Evolutionary conservation across 1,284 basidiomycete genomes (phyloP).

Genomic region (Sutorius eximius): DNA sequence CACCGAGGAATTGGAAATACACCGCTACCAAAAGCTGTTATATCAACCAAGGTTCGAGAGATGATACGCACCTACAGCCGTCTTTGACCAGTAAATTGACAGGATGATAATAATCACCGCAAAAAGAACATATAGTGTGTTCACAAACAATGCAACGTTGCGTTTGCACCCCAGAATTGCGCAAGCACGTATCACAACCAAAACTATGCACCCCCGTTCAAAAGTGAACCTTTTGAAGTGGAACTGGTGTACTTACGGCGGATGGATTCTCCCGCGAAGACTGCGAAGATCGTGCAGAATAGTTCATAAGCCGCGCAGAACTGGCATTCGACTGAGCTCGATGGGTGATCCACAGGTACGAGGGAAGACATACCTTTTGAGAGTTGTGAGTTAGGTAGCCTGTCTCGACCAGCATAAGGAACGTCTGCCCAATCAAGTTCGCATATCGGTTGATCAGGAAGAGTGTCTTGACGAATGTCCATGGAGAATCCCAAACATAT

Average conservation of each 20-base stretch:
- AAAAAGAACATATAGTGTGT: constrained; percentile 15
- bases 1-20: constrained; percentile 7
- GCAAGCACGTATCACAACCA: constrained; percentile 27
- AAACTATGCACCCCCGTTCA: constrained; percentile 12
- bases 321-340: constrained; percentile 7
- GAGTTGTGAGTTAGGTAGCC: constrained; percentile 20
- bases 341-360: neutral
- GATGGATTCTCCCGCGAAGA: constrained; percentile 24
- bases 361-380: constrained; percentile 8
- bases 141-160: neutral
- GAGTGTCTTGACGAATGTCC: constrained; percentile 20
- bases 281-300: constrained; percentile 1
- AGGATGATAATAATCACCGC: neutral
- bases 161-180: constrained; percentile 17
- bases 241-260: constrained; percentile 18
- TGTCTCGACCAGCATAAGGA: constrained; percentile 24
- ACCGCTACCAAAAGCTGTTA: neutral
- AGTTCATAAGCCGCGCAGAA: constrained; percentile 21
- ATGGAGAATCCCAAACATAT: constrained; percentile 19
- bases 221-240: neutral
- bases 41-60: neutral
- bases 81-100: neutral
- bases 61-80: constrained; percentile 8
- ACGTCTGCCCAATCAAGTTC: constrained; percentile 23
- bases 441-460: constrained; percentile 31